phyloP scores from a whole-genome alignment of 345 rosid genomes.

The Carallia brachiata region DNA sequence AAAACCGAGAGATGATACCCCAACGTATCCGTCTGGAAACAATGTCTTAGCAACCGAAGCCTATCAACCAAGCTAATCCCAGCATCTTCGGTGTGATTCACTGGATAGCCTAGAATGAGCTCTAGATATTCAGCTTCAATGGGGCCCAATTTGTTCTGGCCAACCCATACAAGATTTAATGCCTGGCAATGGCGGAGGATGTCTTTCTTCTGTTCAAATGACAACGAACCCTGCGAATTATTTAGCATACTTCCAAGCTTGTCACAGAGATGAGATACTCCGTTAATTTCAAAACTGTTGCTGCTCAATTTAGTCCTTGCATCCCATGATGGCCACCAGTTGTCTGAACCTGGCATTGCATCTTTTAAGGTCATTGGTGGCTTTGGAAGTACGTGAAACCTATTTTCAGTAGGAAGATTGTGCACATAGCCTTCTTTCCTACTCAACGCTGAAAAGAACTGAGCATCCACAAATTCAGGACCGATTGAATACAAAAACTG shows the following conservation, averaged over 20 bases:
- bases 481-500: conserved; percentile 53
- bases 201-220: conserved; percentile 53
- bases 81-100: conserved; percentile 49
- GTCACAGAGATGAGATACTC: conserved; percentile 53
- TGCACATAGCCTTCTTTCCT: conserved; percentile 86
- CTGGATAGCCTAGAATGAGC: conserved; percentile 72
- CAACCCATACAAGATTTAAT: conserved; percentile 75
- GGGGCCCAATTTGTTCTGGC: conserved; percentile 49
- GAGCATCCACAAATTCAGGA: conserved; percentile 72
- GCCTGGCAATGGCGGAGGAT: conserved; percentile 55
- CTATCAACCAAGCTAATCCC: conserved; percentile 48
- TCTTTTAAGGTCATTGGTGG: conserved; percentile 61
- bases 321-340: conserved; percentile 98
- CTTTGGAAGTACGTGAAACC: conserved; percentile 55
- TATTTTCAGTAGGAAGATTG: conserved; percentile 65
- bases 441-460: conserved; percentile 61
- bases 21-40: conserved; percentile 82
- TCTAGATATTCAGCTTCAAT: conserved; percentile 65
- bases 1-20: conserved; percentile 84
- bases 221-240: conserved; percentile 51
- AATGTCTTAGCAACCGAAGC: conserved; percentile 47
- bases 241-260: conserved; percentile 45
- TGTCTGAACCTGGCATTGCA: conserved; percentile 58
- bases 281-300: conserved; percentile 31
- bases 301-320: conserved; percentile 64